Evolutionary conservation across 2,329 filamentous ascomycete genomes (phyloP), one percentile per base, ranked within the genome.

Genomic region (Leptosphaerulina australis): DNA sequence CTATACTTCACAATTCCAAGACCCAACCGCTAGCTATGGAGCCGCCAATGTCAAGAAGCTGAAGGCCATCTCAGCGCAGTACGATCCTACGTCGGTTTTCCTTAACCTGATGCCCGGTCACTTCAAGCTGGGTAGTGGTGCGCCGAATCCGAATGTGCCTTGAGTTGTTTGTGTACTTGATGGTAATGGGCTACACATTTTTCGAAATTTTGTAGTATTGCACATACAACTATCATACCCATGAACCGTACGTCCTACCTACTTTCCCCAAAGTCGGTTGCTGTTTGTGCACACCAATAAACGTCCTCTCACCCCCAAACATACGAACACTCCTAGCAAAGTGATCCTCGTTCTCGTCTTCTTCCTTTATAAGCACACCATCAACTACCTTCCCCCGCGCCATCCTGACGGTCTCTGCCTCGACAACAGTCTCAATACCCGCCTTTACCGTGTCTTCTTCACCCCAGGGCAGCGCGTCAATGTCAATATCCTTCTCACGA

Each of bases 391-490:
- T 66, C 1, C 77, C 74, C 10, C 68, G 69, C n/a, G 66, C 67
- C 51, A 77, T 75, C 35, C 71, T 74, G 7, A 96, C 84, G 31
- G 88, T 84, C 49, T 82, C 76, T 0, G 93, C 91, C 40, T 85
- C 71, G 5, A 94, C 80, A 1, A 97, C 83, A 3, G 92, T 97
- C 77, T 97, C 92, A 29, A 93, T 83, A 0, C 90, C 90, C 0
- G 79, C 82, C 0, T 86, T 87, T 14, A 82, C 74, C 44, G 81
- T 82, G 45, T 83, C 79, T 60, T 94, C 90, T 1, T 88, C 86
- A 0, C 91, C 92, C 85, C 91, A 94, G 0, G 92, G 92, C 66
- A 97, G 73, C n/a, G 80, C 78, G 29, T 96, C 90, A 3, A 95
- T 75, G 71, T 96, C 90, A 47, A 97, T 88, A 22, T 91, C 84